These are phyloP conservation scores for Pleurotus salmoneostramineus DNA, from an alignment of 768 basidiomycete species.

Conservation along the genomic window DNA sequence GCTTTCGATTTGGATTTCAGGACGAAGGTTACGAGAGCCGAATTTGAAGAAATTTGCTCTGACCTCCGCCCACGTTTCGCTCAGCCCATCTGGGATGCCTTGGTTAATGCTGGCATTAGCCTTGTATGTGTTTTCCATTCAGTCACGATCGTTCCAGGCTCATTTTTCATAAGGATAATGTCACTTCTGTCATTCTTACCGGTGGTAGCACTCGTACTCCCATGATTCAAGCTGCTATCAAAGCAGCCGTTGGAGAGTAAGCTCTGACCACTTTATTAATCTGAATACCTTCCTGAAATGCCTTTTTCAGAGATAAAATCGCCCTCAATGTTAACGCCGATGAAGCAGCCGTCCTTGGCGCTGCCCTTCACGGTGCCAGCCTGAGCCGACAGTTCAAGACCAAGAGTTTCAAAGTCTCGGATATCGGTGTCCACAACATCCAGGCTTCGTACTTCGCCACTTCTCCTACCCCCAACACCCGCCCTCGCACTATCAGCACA, in stretches of 20 bases:
- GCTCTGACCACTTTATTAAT: conserved; percentile 20
- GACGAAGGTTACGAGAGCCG: conserved; percentile 66
- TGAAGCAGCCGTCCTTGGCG: conserved; percentile 91
- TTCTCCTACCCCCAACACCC: conserved; percentile 38
- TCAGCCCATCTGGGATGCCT: conserved; percentile 71
- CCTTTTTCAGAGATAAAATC: conserved; percentile 60
- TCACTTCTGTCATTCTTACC: conserved; percentile 88
- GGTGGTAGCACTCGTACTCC: conserved; percentile 90
- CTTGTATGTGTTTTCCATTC: conserved; percentile 41
- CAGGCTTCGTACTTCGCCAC: conserved; percentile 77
- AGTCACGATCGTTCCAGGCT: neutral
- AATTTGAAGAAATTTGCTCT: conserved; percentile 73
- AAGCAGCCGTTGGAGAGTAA: conserved; percentile 72
- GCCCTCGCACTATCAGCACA: conserved; percentile 69
- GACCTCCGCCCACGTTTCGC: conserved; percentile 64
- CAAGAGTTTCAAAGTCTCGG: conserved; percentile 84
- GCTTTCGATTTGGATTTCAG: conserved; percentile 91
- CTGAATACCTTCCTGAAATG: neutral
- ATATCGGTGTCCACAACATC: conserved; percentile 70
- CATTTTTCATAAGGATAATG: conserved; percentile 52
- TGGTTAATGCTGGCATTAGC: conserved; percentile 61
- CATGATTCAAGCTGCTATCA: conserved; percentile 84
- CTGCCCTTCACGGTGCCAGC: conserved; percentile 87
- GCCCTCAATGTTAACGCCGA: conserved; percentile 96
- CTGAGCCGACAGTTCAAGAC: conserved; percentile 92